Percentiles rank a stretch among this genome's conserved stretches.
Conservation (phyloP, 2,329 filamentous ascomycete species). For the Sarocladium oryzae region DNA sequence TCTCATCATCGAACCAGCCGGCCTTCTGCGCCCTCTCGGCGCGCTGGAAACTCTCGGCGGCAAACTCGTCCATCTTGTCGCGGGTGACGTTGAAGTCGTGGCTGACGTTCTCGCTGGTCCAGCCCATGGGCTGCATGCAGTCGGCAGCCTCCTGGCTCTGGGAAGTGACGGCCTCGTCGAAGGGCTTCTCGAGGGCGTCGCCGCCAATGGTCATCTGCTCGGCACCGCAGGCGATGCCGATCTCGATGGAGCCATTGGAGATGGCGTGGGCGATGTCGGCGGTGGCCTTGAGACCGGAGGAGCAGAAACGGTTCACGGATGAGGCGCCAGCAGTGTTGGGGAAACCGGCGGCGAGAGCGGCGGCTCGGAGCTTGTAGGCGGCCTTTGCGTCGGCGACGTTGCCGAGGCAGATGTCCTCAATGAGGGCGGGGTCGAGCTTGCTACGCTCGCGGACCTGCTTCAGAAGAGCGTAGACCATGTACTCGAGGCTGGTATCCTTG, state of each 20-base stretch:
- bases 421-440: constrained; percentile 69
- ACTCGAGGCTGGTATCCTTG: constrained; percentile 90
- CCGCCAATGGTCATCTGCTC: constrained; percentile 79
- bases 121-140: constrained; percentile 94
- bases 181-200: constrained; percentile 63
- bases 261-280: constrained; percentile 94
- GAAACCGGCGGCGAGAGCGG: constrained; percentile 84
- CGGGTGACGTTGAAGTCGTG: constrained; percentile 81
- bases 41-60: constrained; percentile 78
- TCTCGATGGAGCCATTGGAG: constrained; percentile 68
- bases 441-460: constrained; percentile 68
- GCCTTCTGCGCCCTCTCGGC: constrained; percentile 88
- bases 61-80: constrained; percentile 75
- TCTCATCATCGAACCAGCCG: constrained; percentile 90
- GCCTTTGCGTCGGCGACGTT: constrained; percentile 85
- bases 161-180: constrained; percentile 67
- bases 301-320: constrained; percentile 93
- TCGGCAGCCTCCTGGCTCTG: constrained; percentile 72
- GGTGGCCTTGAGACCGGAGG: constrained; percentile 88
- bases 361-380: constrained; percentile 84
- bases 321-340: constrained; percentile 81
- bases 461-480: constrained; percentile 74
- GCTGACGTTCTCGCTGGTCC: constrained; percentile 94
- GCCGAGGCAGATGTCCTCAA: constrained; percentile 87
- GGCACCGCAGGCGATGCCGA: constrained; percentile 82